Evolutionary conservation across 164 flowering plant species (phyloP).

Genomic region (Umbilicus rupestris): DNA sequence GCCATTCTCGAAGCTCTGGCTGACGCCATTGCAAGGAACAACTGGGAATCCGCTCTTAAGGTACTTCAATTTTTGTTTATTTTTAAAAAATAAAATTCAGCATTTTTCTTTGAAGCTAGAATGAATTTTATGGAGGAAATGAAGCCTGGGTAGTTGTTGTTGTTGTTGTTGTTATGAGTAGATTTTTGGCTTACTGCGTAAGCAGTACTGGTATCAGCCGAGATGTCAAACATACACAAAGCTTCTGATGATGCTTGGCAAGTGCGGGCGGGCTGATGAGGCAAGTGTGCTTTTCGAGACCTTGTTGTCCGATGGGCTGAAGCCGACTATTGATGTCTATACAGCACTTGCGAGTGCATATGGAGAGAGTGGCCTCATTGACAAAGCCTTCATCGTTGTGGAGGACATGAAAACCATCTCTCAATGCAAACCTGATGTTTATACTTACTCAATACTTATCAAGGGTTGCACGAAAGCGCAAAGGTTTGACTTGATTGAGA

Average conservation of each 20-base stretch:
- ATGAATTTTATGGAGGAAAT: neutral
- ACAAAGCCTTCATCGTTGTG: conserved; percentile 43
- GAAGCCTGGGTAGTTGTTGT: no score
- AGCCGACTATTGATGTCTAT: conserved; percentile 69
- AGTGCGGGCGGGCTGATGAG: conserved; percentile 51
- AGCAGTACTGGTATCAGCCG: conserved; percentile 82
- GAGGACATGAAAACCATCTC: conserved; percentile 63
- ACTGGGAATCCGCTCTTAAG: conserved; percentile 78
- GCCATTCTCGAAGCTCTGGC: conserved; percentile 75
- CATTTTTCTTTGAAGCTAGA: neutral
- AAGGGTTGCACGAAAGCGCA: conserved; percentile 39
- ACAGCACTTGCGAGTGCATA: conserved; percentile 76
- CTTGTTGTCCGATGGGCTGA: conserved; percentile 59
- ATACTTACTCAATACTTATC: conserved; percentile 59
- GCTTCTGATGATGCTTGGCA: conserved; percentile 75
- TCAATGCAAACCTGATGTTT: conserved; percentile 72
- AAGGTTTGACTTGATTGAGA: conserved; percentile 46
- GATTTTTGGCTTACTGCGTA: conserved; percentile 73
- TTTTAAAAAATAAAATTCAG: neutral
- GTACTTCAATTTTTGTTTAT: conserved; percentile 24
- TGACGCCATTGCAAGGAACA: conserved; percentile 42
- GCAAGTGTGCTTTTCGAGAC: conserved; percentile 65
- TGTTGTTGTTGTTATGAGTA: conserved; percentile 12
- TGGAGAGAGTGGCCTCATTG: conserved; percentile 57
- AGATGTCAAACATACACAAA: conserved; percentile 73